Evolutionary conservation across 2,329 filamentous ascomycete species (phyloP).

Genomic region (Fusarium sp.): DNA sequence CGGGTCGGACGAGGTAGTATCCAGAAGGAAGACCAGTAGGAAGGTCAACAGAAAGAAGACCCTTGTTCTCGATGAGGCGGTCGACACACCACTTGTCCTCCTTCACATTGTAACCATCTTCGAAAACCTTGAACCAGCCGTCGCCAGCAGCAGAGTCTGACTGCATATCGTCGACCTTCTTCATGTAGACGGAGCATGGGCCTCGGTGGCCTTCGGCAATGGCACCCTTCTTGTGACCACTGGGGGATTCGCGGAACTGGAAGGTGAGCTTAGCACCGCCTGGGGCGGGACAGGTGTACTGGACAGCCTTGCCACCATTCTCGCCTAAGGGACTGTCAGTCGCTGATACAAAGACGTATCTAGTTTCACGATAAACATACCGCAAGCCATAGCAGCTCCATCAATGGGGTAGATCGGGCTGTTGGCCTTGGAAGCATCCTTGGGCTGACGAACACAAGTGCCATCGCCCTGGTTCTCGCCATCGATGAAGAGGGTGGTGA

Average conservation of each 20-base stretch:
- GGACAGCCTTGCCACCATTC: conserved; percentile 58
- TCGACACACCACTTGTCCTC: conserved; percentile 76
- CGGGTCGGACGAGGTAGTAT: conserved; percentile 78
- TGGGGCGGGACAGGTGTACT: conserved; percentile 61
- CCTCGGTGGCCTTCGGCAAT: conserved; percentile 74
- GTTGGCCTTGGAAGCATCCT: conserved; percentile 63
- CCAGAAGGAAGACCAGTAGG: conserved; percentile 72
- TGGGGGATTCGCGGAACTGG: conserved; percentile 72
- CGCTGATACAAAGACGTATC: background rate
- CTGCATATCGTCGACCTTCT: conserved; percentile 71
- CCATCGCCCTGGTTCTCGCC: conserved; percentile 75
- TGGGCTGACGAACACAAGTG: conserved; percentile 76
- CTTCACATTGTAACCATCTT: conserved; percentile 71
- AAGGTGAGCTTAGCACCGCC: conserved; percentile 72
- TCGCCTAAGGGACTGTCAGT: conserved; percentile 52
- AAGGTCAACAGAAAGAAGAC: conserved; percentile 71
- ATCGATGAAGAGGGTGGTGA: conserved; percentile 73
- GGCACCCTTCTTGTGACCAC: conserved; percentile 63
- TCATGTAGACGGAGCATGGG: conserved; percentile 79
- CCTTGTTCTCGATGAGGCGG: conserved; percentile 72
- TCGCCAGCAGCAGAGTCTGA: conserved; percentile 66
- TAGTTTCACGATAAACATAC: conserved; percentile 56
- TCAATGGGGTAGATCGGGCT: conserved; percentile 68
- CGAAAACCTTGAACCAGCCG: conserved; percentile 85
- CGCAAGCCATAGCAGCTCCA: conserved; percentile 76